A percentile compares a stretch with the other conserved stretches of the same genome.
Evolutionary conservation across 805 yeast genomes (phyloP).

Genomic region (Pichia pseudocactophila): DNA sequence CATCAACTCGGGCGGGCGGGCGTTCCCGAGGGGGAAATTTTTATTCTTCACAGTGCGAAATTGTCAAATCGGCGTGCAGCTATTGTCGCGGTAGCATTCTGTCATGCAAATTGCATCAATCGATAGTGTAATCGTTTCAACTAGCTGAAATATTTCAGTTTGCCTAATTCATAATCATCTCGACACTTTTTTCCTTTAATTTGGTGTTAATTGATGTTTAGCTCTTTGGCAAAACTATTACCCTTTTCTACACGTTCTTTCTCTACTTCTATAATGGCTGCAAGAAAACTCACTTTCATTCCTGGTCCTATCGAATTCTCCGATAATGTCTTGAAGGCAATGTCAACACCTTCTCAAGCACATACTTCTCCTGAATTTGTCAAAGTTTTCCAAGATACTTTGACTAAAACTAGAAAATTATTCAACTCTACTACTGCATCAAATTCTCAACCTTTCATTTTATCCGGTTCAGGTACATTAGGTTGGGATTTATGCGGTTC

Average conservation of each 20-base stretch:
- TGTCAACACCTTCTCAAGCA: constrained; percentile 78
- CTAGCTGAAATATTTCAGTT: too few species aligned
- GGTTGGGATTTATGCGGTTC: constrained; percentile 92
- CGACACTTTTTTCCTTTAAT: too few species aligned
- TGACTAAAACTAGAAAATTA: constrained; percentile 59
- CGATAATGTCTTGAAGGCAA: constrained; percentile 67
- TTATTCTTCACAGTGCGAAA: too few species aligned
- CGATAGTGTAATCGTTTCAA: too few species aligned
- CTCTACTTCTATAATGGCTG: constrained; percentile 13
- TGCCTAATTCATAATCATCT: too few species aligned
- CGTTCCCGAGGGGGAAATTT: too few species aligned
- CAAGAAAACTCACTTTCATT: constrained; percentile 28
- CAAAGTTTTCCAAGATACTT: constrained; percentile 57
- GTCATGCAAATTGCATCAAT: too few species aligned
- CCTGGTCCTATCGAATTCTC: constrained; percentile 45
- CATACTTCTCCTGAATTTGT: constrained; percentile 85
- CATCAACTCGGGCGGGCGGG: too few species aligned
- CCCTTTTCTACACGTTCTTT: neutral
- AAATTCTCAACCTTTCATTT: constrained; percentile 68
- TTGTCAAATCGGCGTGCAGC: too few species aligned
- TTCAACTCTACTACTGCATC: constrained; percentile 58
- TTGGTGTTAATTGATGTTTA: too few species aligned
- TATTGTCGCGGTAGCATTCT: too few species aligned
- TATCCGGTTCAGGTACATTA: constrained; percentile 87
- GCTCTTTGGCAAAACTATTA: neutral